phyloP scores from a whole-genome alignment of 768 basidiomycete species.

The Boletellus ananas region DNA sequence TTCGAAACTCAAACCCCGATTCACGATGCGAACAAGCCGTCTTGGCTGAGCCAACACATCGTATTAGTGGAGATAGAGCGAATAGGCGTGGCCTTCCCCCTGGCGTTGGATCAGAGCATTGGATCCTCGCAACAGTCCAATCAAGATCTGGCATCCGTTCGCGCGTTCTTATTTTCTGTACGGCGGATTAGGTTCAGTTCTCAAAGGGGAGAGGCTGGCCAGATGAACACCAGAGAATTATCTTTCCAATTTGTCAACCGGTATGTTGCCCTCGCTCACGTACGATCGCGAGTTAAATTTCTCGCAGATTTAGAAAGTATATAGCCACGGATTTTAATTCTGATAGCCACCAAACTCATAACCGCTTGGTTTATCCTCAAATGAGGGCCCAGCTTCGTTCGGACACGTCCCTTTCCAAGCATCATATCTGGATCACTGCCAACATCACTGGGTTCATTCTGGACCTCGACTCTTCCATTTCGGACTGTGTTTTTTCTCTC shows the following conservation, averaged over 20 bases:
- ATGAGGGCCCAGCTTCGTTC: slow-evolving; percentile 74
- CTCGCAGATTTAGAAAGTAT: slow-evolving; percentile 72
- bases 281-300: slow-evolving; percentile 4
- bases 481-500: slow-evolving; percentile 75
- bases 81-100: slow-evolving; percentile 88
- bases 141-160: slow-evolving; percentile 45
- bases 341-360: slow-evolving; percentile 62
- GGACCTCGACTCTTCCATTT: slow-evolving; percentile 78
- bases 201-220: slow-evolving; percentile 73
- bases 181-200: slow-evolving; percentile 69
- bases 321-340: slow-evolving; percentile 65
- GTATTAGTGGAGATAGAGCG: slow-evolving; percentile 56
- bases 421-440: slow-evolving; percentile 59
- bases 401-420: slow-evolving; percentile 43
- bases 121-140: slow-evolving; percentile 41
- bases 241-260: slow-evolving; percentile 82
- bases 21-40: slow-evolving; percentile 22
- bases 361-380: slow-evolving; percentile 73
- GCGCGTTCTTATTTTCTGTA: slow-evolving; percentile 85
- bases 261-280: slow-evolving; percentile 39
- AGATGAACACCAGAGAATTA: slow-evolving; percentile 65
- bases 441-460: slow-evolving; percentile 81
- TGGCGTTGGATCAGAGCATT: slow-evolving; percentile 59
- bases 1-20: slow-evolving; percentile 59
- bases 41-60: slow-evolving; percentile 56